Percentiles rank a stretch among this genome's conserved stretches.
phyloP scores from a whole-genome alignment of 306 rosid genomes.

The Begonia fuchsioides region DNA sequence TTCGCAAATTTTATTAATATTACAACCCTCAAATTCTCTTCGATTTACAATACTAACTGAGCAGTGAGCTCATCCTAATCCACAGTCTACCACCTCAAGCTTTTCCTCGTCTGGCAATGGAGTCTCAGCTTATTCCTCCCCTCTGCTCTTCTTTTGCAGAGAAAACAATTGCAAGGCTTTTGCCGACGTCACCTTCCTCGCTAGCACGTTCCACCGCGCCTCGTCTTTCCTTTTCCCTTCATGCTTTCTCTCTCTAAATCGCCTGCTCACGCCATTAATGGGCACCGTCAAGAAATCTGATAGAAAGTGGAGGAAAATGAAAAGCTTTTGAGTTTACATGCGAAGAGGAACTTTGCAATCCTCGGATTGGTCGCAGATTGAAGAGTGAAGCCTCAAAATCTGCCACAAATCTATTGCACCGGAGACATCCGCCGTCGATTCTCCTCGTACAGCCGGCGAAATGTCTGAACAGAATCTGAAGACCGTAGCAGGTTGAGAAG shows the following conservation, averaged over 20 bases:
- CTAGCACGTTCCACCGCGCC: slow-evolving; percentile 31
- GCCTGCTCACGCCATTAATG: slow-evolving; percentile 9
- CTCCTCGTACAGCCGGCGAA: slow-evolving; percentile 32
- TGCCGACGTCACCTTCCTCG: slow-evolving; percentile 23
- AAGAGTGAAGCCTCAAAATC: slow-evolving; percentile 42
- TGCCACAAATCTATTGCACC: slow-evolving; percentile 59
- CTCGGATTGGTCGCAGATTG: slow-evolving; percentile 31
- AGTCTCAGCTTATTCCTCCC: neutral
- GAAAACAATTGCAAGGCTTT: slow-evolving; percentile 2
- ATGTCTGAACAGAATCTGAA: slow-evolving; percentile 35
- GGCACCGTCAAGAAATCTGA: no score
- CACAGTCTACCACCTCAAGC: neutral
- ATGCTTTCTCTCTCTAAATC: slow-evolving; percentile 26
- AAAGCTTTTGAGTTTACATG: slow-evolving; percentile 14
- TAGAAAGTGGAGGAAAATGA: neutral
- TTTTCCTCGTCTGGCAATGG: neutral
- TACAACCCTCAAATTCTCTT: no score
- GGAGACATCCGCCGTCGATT: slow-evolving; percentile 37
- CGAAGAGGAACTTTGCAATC: slow-evolving; percentile 46
- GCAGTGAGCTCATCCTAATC: no score
- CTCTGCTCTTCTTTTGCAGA: slow-evolving; percentile 6
- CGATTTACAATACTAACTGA: no score
- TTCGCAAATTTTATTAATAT: no score
- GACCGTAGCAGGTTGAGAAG: slow-evolving; percentile 41
- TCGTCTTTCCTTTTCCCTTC: slow-evolving; percentile 33